Percentiles rank a stretch among this genome's conserved stretches.
These are phyloP conservation scores for Mortierella sp. DNA, from an alignment of 371 early-diverging fungal genomes.

Conservation along the genomic window DNA sequence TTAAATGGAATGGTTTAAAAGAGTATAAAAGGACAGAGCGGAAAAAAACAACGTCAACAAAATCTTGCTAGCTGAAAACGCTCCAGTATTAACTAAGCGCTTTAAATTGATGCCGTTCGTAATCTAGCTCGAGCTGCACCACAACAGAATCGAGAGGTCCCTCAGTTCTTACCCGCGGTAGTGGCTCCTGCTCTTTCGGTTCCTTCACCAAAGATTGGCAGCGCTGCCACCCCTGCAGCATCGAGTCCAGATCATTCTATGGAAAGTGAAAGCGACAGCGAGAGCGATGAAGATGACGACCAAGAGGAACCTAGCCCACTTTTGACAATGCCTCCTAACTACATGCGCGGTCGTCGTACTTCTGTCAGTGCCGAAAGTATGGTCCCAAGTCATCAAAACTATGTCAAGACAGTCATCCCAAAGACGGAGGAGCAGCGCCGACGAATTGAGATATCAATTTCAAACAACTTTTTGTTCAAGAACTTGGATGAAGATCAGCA, in stretches of 20 bases:
- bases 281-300: conserved; percentile 42
- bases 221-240: conserved; percentile 49
- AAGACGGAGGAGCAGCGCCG: conserved; percentile 87
- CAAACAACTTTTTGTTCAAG: conserved; percentile 93
- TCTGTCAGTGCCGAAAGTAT: conserved; percentile 98
- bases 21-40: background rate
- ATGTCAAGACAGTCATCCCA: conserved; percentile 86
- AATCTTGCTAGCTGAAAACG: background rate
- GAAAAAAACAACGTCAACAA: too few species aligned
- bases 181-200: conserved; percentile 34
- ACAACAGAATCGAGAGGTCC: conserved; percentile 42
- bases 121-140: conserved; percentile 42
- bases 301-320: conserved; percentile 67
- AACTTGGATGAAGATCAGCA: conserved; percentile 96
- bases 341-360: conserved; percentile 88
- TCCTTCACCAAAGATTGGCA: conserved; percentile 50
- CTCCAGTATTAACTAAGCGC: background rate
- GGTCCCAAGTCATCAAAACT: conserved; percentile 89
- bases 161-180: conserved; percentile 49
- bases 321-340: conserved; percentile 61
- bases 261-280: conserved; percentile 56
- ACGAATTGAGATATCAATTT: conserved; percentile 85
- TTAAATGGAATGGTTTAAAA: conserved; percentile 1
- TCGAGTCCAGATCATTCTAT: conserved; percentile 59
- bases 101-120: background rate